Evolutionary conservation across 2,329 filamentous ascomycete species (phyloP), one percentile per base, ranked within the genome.

Genomic region (Ophiostoma quercus): DNA sequence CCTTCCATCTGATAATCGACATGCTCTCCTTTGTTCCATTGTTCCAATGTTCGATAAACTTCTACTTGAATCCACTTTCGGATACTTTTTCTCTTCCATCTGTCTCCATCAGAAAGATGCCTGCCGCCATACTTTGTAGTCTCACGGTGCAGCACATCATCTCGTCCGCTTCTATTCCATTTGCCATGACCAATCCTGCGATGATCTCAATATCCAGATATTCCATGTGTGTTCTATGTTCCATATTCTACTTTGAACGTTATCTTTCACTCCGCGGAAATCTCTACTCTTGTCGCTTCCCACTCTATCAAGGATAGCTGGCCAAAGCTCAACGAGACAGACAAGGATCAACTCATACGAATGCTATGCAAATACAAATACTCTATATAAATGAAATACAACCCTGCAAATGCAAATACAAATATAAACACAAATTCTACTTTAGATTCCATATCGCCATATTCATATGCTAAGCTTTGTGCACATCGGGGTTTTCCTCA

Each of bases 1-100:
- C 22, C 22, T 22, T 57, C 47, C 51, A 57, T 57, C 51, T 57
- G 51, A 57, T 57, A 11, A 22, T 57, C 51, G n/a, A 57, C 51
- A 25, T 57, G 4, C n/a, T n/a, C 51, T 57, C n/a, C 43, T 47
- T 47, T 47, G 22, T 57, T 57, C 22, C 51, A 25, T 22, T 57
- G 16, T 25, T 34, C 34, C 34, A 34, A 34, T 6, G 34, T 29
- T 54, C 41, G 41, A 43, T 43, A 5, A 19, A 43, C 41, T 47
- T 47, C 43, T 47, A 47, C 43, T 47, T 7, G 4, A 19, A 6
- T 47, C 19, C 1, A 34, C 34, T 47, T 7, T 47, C 14, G 3
- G 6, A 14, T 47, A 4, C 16, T 19, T 47, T 6, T 3, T 47
- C 43, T 12, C 16, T 57, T 5, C 11, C 6, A 9, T 54, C 47